A percentile compares a stretch with the other conserved stretches of the same genome.
phyloP scores from a whole-genome alignment of 2,329 filamentous ascomycete genomes.

The Cryoendolithus antarcticus region DNA sequence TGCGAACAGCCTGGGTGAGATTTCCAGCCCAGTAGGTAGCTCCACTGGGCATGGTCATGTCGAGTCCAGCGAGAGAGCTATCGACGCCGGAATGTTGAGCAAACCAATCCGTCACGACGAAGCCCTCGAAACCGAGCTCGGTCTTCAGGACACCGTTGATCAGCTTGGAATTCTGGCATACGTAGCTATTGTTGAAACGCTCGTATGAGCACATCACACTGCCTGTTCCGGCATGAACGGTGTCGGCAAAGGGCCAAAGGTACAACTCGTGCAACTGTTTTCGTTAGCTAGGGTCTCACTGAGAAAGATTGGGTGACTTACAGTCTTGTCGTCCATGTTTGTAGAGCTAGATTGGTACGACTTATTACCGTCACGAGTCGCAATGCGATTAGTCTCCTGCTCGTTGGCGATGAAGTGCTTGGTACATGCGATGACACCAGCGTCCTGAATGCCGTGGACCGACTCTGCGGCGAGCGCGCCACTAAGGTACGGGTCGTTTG shows the following conservation, averaged over 20 bases:
- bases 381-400: conserved; percentile 18
- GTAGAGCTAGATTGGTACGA: conserved; percentile 35
- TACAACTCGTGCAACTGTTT: conserved; percentile 13
- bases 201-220: conserved; percentile 64
- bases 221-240: conserved; percentile 52
- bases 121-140: conserved; percentile 34
- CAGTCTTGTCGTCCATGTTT: conserved; percentile 12
- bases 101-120: conserved; percentile 38
- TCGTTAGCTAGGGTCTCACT: conserved; percentile 2
- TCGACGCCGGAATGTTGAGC: conserved; percentile 19
- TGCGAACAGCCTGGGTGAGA: conserved; percentile 19
- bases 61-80: conserved; percentile 18
- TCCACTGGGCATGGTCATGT: conserved; percentile 18
- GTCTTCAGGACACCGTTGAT: conserved; percentile 54
- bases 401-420: conserved; percentile 23
- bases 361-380: conserved; percentile 10
- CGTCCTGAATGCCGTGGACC: conserved; percentile 16
- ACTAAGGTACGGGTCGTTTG: conserved; percentile 15
- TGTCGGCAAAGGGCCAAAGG: conserved; percentile 51
- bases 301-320: too few relatives aligned
- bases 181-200: conserved; percentile 56
- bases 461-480: conserved; percentile 18
- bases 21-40: conserved; percentile 14
- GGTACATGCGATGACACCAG: conserved; percentile 28
- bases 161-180: conserved; percentile 50